Evolutionary conservation across 352 stramenopile genomes (phyloP).

Genomic region (Elongisporangium undulatum): DNA sequence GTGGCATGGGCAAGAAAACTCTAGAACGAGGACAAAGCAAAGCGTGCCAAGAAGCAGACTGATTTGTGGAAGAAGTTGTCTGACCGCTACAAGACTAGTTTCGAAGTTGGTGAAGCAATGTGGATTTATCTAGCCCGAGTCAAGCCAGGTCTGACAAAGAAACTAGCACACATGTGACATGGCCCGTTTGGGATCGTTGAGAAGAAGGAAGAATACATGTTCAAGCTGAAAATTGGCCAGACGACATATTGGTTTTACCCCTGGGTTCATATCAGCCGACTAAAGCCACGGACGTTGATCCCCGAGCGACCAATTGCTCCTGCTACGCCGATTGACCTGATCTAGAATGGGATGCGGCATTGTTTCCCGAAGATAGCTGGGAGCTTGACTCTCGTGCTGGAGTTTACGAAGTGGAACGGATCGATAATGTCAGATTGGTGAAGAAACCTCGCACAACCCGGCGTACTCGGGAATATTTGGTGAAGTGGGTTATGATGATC

Average conservation of each 20-base stretch:
- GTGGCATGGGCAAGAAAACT: no score
- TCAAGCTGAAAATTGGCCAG: conserved; percentile 1
- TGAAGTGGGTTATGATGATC: conserved; percentile 9
- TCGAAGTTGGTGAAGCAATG: neutral
- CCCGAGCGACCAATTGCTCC: conserved; percentile 1
- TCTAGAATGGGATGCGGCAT: conserved; percentile 16
- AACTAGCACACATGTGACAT: conserved; percentile 16
- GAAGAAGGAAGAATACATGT: conserved; percentile 6
- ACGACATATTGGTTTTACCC: conserved; percentile 11
- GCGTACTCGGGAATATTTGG: conserved; percentile 4
- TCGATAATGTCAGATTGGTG: neutral
- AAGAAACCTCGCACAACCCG: conserved; percentile 3
- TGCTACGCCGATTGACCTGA: conserved; percentile 2
- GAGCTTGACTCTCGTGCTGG: neutral
- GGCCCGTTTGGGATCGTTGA: conserved; percentile 15
- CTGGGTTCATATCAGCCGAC: conserved; percentile 16
- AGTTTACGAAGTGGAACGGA: conserved; percentile 9
- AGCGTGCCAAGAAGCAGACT: no score
- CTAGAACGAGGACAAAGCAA: no score
- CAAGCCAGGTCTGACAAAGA: conserved; percentile 4
- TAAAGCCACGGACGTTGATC: conserved; percentile 5
- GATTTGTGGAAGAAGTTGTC: no score
- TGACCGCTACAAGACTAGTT: no score
- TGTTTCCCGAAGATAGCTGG: conserved; percentile 9
- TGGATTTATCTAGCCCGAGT: conserved; percentile 7